Evolutionary conservation across 169 alveolate genomes (phyloP).

Genomic region (Neospora caninum): DNA sequence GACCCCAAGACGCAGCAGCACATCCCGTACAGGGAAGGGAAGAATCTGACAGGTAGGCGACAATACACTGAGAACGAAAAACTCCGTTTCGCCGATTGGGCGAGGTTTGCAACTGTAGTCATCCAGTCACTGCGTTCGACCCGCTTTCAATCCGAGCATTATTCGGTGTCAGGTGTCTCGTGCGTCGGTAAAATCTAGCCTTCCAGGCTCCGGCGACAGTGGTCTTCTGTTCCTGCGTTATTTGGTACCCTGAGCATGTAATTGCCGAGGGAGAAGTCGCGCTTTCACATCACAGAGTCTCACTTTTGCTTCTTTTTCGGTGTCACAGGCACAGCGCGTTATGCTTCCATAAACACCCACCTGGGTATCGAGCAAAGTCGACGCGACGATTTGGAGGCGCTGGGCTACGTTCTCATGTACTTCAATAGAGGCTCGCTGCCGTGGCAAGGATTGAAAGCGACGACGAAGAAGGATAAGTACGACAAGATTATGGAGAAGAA

Average conservation of each 20-base stretch:
- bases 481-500: conserved; percentile 99
- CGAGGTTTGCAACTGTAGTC: too few relatives aligned
- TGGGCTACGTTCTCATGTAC: conserved; percentile 97
- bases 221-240: too few relatives aligned
- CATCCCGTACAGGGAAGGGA: conserved; percentile 97
- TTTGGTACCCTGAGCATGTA: too few relatives aligned
- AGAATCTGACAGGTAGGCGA: conserved; percentile 94
- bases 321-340: conserved; percentile 95
- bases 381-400: conserved; percentile 99
- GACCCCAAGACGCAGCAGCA: conserved; percentile 96
- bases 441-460: conserved; percentile 97
- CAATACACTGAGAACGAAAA: too few relatives aligned
- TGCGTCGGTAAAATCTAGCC: too few relatives aligned
- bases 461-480: conserved; percentile 95
- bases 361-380: conserved; percentile 92
- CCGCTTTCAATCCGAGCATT: too few relatives aligned
- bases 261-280: too few relatives aligned
- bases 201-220: too few relatives aligned
- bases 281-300: too few relatives aligned
- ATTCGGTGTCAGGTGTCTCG: too few relatives aligned
- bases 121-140: too few relatives aligned
- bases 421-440: conserved; percentile 98
- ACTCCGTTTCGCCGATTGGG: too few relatives aligned
- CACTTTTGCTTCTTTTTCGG: neutral
- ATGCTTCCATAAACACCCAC: conserved; percentile 98